phyloP scores from a whole-genome alignment of 1,284 basidiomycete species.

The Pseudozyma sp. region DNA sequence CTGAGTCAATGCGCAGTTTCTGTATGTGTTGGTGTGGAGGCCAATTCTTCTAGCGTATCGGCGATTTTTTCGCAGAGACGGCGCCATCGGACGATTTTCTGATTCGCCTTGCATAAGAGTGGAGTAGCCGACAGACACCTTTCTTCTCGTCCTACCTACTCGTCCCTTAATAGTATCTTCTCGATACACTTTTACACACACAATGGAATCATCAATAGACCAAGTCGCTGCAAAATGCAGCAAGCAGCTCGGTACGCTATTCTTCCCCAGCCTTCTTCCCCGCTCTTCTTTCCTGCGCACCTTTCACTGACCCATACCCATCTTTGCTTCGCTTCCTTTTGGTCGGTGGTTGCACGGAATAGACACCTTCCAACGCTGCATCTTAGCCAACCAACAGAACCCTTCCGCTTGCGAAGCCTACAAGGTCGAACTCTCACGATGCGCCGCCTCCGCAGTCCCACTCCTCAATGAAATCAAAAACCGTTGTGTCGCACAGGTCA shows the following conservation, averaged over 20 bases:
- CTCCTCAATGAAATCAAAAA: constrained; percentile 61
- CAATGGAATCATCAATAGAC: constrained; percentile 55
- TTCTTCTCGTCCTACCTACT: constrained; percentile 14
- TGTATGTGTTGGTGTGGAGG: constrained; percentile 22
- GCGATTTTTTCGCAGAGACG: neutral
- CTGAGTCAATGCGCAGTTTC: constrained; percentile 13
- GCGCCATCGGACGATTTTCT: constrained; percentile 17
- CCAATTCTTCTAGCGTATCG: constrained; percentile 1
- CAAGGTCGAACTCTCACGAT: constrained; percentile 55
- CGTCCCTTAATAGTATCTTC: neutral
- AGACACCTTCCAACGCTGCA: constrained; percentile 64
- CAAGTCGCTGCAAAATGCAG: constrained; percentile 55
- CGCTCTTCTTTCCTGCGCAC: neutral
- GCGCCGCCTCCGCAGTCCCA: constrained; percentile 62
- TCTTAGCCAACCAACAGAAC: constrained; percentile 58
- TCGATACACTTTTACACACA: neutral
- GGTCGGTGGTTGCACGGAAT: neutral
- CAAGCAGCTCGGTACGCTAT: constrained; percentile 49
- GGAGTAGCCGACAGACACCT: neutral
- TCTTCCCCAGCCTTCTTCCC: neutral
- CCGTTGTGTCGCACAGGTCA: constrained; percentile 53
- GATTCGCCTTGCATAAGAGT: neutral
- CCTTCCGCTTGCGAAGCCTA: constrained; percentile 47
- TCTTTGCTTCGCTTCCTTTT: neutral
- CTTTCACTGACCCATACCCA: neutral